A percentile compares a stretch with the other conserved stretches of the same genome.
These are phyloP conservation scores for Beverwykella pulmonaria DNA, from an alignment of 495 filamentous ascomycete species.

Conservation along the genomic window DNA sequence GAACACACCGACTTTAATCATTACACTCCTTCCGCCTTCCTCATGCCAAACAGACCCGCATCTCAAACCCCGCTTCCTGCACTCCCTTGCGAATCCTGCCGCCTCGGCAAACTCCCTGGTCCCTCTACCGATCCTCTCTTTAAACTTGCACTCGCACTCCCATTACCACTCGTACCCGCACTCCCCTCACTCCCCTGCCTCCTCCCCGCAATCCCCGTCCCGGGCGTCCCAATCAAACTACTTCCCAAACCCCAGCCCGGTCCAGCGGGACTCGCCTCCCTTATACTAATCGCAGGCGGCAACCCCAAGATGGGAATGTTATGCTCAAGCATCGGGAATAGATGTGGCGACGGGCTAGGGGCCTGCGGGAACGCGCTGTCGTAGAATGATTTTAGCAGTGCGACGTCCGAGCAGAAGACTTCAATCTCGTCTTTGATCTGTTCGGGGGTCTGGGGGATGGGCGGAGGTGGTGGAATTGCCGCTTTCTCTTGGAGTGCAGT, in stretches of 20 bases:
- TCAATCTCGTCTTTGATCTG: constrained; percentile 40
- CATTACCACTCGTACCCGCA: constrained; percentile 2
- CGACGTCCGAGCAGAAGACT: constrained; percentile 40
- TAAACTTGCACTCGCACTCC: too few relatives aligned
- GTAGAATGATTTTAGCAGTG: constrained; percentile 39
- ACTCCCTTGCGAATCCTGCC: constrained; percentile 1
- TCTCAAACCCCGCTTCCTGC: neutral
- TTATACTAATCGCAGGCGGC: constrained; percentile 42
- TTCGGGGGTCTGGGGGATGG: constrained; percentile 28
- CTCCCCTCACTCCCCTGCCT: constrained; percentile 29
- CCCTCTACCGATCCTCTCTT: neutral
- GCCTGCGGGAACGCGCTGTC: constrained; percentile 35
- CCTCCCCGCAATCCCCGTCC: constrained; percentile 15
- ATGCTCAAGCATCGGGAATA: constrained; percentile 44
- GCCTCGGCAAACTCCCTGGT: neutral
- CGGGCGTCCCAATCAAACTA: constrained; percentile 4
- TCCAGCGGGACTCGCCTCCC: constrained; percentile 32
- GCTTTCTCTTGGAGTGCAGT: constrained; percentile 11
- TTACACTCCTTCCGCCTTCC: too few relatives aligned
- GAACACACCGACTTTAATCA: too few relatives aligned
- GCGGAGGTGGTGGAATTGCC: neutral
- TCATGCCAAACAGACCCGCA: too few relatives aligned
- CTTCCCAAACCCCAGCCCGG: neutral
- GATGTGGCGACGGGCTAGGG: constrained; percentile 26
- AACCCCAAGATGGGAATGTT: constrained; percentile 49